Evolutionary conservation across 2,329 filamentous ascomycete genomes (phyloP).

Genomic region (Aspergillus sp.): DNA sequence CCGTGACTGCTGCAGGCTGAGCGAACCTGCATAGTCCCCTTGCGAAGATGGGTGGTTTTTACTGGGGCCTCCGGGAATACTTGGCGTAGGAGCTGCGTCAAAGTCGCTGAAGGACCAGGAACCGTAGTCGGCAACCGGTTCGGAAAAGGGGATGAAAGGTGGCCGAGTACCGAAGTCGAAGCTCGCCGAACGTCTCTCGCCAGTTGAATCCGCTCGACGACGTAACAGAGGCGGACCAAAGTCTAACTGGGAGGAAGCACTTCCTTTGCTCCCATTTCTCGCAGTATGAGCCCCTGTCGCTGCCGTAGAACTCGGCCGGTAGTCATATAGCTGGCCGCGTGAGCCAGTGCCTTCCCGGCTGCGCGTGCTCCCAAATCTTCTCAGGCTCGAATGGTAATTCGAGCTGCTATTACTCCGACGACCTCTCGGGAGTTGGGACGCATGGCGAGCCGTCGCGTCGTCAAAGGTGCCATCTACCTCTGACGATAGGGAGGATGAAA

Average conservation of each 20-base stretch:
- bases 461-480: constrained; percentile 53
- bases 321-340: constrained; percentile 40
- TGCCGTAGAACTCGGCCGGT: constrained; percentile 29
- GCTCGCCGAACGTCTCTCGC: constrained; percentile 46
- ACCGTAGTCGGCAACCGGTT: constrained; percentile 39
- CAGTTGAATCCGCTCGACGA: constrained; percentile 33
- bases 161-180: constrained; percentile 46
- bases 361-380: constrained; percentile 65
- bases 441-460: constrained; percentile 43
- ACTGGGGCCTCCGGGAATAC: constrained; percentile 77
- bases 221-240: constrained; percentile 54
- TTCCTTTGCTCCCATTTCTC: constrained; percentile 70
- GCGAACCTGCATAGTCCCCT: constrained; percentile 31
- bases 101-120: constrained; percentile 53
- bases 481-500: constrained; percentile 62
- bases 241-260: constrained; percentile 77
- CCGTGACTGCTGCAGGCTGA: constrained; percentile 29
- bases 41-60: constrained; percentile 49
- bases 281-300: constrained; percentile 38
- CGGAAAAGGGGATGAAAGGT: constrained; percentile 40
- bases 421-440: constrained; percentile 48
- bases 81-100: constrained; percentile 84
- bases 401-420: constrained; percentile 81
- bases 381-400: constrained; percentile 63
- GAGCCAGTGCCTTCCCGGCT: constrained; percentile 42